Evolutionary conservation across 805 yeast species (phyloP).

Genomic region (Candida sakaeoensis): DNA sequence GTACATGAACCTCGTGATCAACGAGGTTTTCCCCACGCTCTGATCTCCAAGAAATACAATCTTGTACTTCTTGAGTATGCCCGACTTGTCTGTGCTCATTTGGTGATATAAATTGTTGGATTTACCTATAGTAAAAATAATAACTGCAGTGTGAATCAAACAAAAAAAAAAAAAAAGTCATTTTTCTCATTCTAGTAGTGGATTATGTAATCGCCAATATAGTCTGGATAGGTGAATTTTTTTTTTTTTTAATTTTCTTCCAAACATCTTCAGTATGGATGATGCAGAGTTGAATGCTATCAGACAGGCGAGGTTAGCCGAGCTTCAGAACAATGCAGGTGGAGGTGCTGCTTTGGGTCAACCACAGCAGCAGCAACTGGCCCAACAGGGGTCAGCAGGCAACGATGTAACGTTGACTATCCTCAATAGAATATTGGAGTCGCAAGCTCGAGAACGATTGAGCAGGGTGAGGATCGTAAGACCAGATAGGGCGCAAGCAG

Average conservation of each 20-base stretch:
- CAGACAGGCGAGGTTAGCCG: conserved; percentile 87
- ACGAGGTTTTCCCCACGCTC: conserved; percentile 92
- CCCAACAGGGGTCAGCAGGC: background rate
- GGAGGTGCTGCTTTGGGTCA: conserved; percentile 1
- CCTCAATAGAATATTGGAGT: conserved; percentile 70
- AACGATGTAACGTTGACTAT: conserved; percentile 16
- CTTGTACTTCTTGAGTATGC: conserved; percentile 64
- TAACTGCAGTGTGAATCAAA: too few species aligned
- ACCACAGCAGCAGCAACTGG: background rate
- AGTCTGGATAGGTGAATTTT: background rate
- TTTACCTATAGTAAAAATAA: too few species aligned
- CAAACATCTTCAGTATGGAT: conserved; percentile 54
- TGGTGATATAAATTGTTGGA: too few species aligned
- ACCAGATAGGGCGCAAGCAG: conserved; percentile 87
- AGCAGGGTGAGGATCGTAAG: conserved; percentile 84
- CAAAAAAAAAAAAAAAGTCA: too few species aligned
- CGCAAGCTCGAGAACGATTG: conserved; percentile 82
- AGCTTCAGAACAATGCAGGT: conserved; percentile 57
- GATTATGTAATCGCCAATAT: too few species aligned
- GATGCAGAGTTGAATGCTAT: conserved; percentile 85
- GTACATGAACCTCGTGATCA: conserved; percentile 96
- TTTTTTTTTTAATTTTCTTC: background rate
- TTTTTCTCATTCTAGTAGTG: too few species aligned
- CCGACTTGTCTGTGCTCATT: conserved; percentile 24
- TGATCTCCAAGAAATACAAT: conserved; percentile 97